Evolutionary conservation across 352 stramenopile species (phyloP).

Genomic region (Phytophthora litchii): DNA sequence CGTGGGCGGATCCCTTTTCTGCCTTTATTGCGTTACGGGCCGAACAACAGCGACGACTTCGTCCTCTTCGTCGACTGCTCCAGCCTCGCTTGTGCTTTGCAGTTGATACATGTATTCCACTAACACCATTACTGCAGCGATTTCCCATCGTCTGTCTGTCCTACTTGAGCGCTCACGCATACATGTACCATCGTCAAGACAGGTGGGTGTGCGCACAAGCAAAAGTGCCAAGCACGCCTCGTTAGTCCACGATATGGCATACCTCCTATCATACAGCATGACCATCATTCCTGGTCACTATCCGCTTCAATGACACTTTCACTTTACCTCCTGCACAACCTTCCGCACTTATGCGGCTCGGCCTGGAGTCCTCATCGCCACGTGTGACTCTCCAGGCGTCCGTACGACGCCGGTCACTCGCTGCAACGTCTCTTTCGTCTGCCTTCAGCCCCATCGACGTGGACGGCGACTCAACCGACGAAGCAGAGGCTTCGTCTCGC

Average conservation of each 20-base stretch:
- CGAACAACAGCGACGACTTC: constrained; percentile 8
- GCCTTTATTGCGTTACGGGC: constrained; percentile 18
- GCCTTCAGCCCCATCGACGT: constrained; percentile 34
- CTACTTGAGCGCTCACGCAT: neutral
- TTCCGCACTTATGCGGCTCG: constrained; percentile 27
- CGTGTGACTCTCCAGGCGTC: constrained; percentile 9
- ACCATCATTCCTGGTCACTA: constrained; percentile 17
- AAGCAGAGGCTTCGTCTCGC: constrained; percentile 9
- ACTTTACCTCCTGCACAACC: neutral
- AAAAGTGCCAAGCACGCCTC: constrained; percentile 1
- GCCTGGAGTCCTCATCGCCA: constrained; percentile 16
- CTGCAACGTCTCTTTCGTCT: constrained; percentile 7
- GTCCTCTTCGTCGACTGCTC: neutral
- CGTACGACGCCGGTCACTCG: neutral
- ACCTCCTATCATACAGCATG: constrained; percentile 5
- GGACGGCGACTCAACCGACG: constrained; percentile 29
- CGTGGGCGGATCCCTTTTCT: constrained; percentile 15
- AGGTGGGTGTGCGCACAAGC: no score
- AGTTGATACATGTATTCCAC: constrained; percentile 12
- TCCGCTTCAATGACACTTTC: constrained; percentile 24
- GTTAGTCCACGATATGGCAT: neutral
- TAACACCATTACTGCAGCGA: constrained; percentile 11
- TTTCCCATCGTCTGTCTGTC: constrained; percentile 19
- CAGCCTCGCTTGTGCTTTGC: neutral
- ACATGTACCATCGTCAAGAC: neutral